Conservation (phyloP, 1,139 yeast species). For the Taiozyma sp. region DNA sequence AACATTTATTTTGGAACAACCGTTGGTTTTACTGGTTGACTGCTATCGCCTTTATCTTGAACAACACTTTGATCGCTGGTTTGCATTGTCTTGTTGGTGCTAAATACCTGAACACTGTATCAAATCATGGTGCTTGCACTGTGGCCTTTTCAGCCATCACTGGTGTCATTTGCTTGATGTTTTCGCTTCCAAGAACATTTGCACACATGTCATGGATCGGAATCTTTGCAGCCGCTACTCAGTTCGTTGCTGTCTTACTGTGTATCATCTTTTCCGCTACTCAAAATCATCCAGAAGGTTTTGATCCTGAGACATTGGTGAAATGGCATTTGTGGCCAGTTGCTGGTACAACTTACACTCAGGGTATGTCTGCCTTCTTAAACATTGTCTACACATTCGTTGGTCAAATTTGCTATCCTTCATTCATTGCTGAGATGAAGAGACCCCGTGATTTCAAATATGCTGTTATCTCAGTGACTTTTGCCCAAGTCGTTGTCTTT, state of each 20-base stretch:
- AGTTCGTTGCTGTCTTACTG: slow-evolving; percentile 50
- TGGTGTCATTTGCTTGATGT: slow-evolving; percentile 40
- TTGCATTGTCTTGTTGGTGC: slow-evolving; percentile 56
- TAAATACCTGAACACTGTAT: slow-evolving; percentile 50
- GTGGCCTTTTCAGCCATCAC: slow-evolving; percentile 45
- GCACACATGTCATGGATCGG: slow-evolving; percentile 46
- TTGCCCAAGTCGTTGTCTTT: slow-evolving; percentile 43
- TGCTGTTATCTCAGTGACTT: slow-evolving; percentile 47
- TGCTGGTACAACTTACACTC: slow-evolving; percentile 46
- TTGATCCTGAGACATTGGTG: slow-evolving; percentile 34
- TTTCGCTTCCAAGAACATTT: slow-evolving; percentile 53
- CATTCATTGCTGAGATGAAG: slow-evolving; percentile 56
- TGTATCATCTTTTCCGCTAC: slow-evolving; percentile 50
- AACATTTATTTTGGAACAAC: slow-evolving; percentile 46
- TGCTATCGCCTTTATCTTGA: slow-evolving; percentile 46
- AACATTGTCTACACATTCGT: slow-evolving; percentile 59
- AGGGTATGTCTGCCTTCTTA: slow-evolving; percentile 50
- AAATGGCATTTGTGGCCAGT: slow-evolving; percentile 43
- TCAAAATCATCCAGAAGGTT: slow-evolving; percentile 43
- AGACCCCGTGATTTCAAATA: slow-evolving; percentile 52
- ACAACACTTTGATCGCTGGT: slow-evolving; percentile 53
- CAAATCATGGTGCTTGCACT: slow-evolving; percentile 46
- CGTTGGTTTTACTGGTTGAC: slow-evolving; percentile 54
- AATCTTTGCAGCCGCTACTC: slow-evolving; percentile 47
- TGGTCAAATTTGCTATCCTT: slow-evolving; percentile 59